Percentiles rank a stretch among this genome's conserved stretches.
phyloP scores from a whole-genome alignment of 495 filamentous ascomycete genomes.

The Hypoxylon crocopeplum region DNA sequence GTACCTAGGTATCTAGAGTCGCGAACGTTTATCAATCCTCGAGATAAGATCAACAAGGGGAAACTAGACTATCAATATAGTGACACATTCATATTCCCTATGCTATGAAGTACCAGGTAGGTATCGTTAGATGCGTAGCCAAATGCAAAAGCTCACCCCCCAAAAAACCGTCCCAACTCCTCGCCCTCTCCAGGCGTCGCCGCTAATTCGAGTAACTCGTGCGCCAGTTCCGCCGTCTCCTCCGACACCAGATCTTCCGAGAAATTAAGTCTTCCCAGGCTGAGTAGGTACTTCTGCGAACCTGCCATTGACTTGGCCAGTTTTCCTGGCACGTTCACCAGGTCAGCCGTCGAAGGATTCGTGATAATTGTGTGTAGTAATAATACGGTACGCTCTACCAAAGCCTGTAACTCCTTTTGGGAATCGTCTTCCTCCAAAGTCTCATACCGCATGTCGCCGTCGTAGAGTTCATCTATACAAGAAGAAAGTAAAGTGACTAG shows the following conservation, averaged over 20 bases:
- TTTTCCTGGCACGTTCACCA: slow-evolving; percentile 47
- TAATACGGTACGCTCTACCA: slow-evolving; percentile 39
- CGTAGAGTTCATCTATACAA: slow-evolving; percentile 54
- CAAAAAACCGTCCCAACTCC: slow-evolving; percentile 50
- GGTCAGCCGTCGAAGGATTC: slow-evolving; percentile 40
- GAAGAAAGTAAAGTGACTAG: slow-evolving; percentile 47
- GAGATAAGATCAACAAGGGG: too few relatives aligned
- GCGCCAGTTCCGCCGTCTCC: slow-evolving; percentile 54
- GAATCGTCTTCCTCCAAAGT: slow-evolving; percentile 23
- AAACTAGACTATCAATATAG: too few relatives aligned
- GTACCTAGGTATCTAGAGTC: too few relatives aligned
- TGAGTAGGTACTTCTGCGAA: slow-evolving; percentile 52
- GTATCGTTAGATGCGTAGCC: slow-evolving; percentile 6
- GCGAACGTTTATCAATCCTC: too few relatives aligned
- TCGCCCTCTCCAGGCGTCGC: slow-evolving; percentile 55
- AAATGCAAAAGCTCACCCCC: slow-evolving; percentile 27
- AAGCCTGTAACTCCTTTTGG: slow-evolving; percentile 28
- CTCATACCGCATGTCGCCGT: slow-evolving; percentile 44
- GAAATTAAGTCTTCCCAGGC: slow-evolving; percentile 54
- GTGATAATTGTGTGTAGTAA: slow-evolving; percentile 54
- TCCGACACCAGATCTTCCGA: slow-evolving; percentile 55
- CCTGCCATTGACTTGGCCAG: slow-evolving; percentile 44
- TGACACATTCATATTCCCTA: too few relatives aligned
- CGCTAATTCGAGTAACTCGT: slow-evolving; percentile 54
- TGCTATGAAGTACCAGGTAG: too few relatives aligned